Percentiles rank a stretch among this genome's conserved stretches.
phyloP scores from a whole-genome alignment of 2,329 filamentous ascomycete genomes.

The Arthrobotrys sphaeroides region DNA sequence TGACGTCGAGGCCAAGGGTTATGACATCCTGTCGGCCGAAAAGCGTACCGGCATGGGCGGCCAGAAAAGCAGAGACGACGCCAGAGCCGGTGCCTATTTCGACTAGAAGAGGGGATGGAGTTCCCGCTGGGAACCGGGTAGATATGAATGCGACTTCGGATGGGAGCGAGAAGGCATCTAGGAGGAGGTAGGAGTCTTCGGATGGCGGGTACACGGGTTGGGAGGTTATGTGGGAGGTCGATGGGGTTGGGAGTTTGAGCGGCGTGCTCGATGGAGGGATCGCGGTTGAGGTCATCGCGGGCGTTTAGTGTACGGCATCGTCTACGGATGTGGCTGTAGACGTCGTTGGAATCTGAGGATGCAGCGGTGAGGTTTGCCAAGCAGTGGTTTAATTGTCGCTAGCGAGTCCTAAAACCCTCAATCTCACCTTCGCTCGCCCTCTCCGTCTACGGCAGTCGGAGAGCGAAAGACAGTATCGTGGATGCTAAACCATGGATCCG shows the following conservation, averaged over 20 bases:
- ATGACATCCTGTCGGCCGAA: slow-evolving; percentile 77
- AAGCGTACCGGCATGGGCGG: slow-evolving; percentile 76
- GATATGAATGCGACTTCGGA: slow-evolving; percentile 76
- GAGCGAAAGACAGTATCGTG: not conserved
- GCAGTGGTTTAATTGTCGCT: not conserved
- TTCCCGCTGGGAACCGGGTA: slow-evolving; percentile 67
- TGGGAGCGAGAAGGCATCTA: slow-evolving; percentile 84
- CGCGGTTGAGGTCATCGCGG: slow-evolving; percentile 39
- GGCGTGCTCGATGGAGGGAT: slow-evolving; percentile 2
- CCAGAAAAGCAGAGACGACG: slow-evolving; percentile 87
- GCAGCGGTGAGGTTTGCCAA: not conserved
- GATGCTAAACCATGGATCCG: slow-evolving; percentile 1
- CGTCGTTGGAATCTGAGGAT: not conserved
- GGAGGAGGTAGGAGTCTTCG: slow-evolving; percentile 92
- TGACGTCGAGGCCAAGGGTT: slow-evolving; percentile 83
- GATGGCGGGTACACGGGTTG: slow-evolving; percentile 91
- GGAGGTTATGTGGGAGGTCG: slow-evolving; percentile 89
- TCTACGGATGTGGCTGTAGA: slow-evolving; percentile 1
- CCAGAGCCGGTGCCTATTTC: slow-evolving; percentile 93
- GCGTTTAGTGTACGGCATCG: slow-evolving; percentile 39
- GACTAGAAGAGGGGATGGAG: slow-evolving; percentile 71
- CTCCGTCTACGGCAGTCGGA: not conserved
- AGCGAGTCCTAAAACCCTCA: not conserved
- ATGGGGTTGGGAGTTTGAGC: slow-evolving; percentile 77
- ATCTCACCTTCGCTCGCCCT: not conserved